phyloP scores from a whole-genome alignment of 2,329 filamentous ascomycete species.

The Exophiala calicioides region DNA sequence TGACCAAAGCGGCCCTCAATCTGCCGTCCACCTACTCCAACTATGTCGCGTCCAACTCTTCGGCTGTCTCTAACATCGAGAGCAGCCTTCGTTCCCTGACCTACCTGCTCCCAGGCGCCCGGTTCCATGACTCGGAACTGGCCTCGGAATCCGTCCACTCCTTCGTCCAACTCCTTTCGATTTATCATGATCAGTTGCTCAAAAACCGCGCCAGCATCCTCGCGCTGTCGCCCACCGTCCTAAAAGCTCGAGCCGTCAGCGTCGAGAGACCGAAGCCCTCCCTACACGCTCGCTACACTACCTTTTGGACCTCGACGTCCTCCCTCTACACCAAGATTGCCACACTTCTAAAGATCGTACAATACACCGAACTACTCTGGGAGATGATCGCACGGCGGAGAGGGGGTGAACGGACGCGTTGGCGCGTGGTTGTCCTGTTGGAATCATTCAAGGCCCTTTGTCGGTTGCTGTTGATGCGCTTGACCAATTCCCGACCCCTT shows the following conservation, averaged over 20 bases:
- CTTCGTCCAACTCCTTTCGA: constrained; percentile 28
- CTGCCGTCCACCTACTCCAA: constrained; percentile 62
- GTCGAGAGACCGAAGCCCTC: constrained; percentile 47
- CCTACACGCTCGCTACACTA: constrained; percentile 64
- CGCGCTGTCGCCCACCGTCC: constrained; percentile 67
- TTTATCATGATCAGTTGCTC: constrained; percentile 29
- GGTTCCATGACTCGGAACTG: constrained; percentile 73
- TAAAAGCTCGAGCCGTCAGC: constrained; percentile 14
- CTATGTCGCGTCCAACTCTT: constrained; percentile 92
- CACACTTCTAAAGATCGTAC: constrained; percentile 80
- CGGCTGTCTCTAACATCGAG: constrained; percentile 93
- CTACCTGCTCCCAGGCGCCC: constrained; percentile 84
- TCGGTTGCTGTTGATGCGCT: constrained; percentile 72
- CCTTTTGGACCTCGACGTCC: constrained; percentile 63
- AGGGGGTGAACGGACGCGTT: constrained; percentile 75
- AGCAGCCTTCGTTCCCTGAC: constrained; percentile 88
- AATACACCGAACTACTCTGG: constrained; percentile 94
- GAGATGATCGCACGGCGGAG: constrained; percentile 93
- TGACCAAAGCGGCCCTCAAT: constrained; percentile 24
- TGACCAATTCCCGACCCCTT: constrained; percentile 80
- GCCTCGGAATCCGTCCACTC: constrained; percentile 73
- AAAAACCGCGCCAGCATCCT: constrained; percentile 44
- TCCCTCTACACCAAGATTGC: constrained; percentile 78
- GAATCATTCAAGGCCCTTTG: constrained; percentile 87
- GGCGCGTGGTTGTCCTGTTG: constrained; percentile 82